These are phyloP conservation scores for Phyllosticta paracitricarpa DNA, from an alignment of 2,329 filamentous ascomycete species.

Conservation along the genomic window DNA sequence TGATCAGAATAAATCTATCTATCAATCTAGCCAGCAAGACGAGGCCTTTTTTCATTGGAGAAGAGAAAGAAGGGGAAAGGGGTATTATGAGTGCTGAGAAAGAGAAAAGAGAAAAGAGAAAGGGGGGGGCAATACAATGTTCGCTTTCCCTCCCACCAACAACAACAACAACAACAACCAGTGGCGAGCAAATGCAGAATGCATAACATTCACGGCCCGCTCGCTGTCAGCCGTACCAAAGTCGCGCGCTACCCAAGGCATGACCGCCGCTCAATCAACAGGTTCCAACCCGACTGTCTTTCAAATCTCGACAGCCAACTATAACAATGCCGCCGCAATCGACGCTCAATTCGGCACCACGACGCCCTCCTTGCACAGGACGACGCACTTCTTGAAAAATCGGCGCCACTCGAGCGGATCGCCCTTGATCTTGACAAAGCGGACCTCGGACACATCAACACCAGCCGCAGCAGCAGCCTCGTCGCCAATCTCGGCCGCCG, in stretches of 20 bases:
- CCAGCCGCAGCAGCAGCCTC: neutral
- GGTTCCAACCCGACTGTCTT: neutral
- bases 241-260: neutral
- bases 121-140: no score
- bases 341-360: slow-evolving; percentile 24
- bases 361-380: slow-evolving; percentile 78
- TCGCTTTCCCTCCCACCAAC: no score
- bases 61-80: no score
- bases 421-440: slow-evolving; percentile 89
- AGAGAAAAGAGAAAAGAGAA: no score
- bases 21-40: no score
- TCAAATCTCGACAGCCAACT: neutral
- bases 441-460: slow-evolving; percentile 65
- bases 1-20: no score
- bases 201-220: neutral
- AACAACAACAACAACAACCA: no score
- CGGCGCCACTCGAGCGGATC: slow-evolving; percentile 94
- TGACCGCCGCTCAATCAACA: neutral
- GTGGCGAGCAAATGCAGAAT: neutral
- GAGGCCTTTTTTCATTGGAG: no score
- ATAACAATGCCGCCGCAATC: neutral
- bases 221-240: neutral
- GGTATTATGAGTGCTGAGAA: no score
- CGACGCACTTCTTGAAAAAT: slow-evolving; percentile 92
- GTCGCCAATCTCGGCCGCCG: slow-evolving; percentile 10